Percentiles rank a stretch among this genome's conserved stretches.
phyloP scores from a whole-genome alignment of 331 rosid species.

The Cydonia oblonga region DNA sequence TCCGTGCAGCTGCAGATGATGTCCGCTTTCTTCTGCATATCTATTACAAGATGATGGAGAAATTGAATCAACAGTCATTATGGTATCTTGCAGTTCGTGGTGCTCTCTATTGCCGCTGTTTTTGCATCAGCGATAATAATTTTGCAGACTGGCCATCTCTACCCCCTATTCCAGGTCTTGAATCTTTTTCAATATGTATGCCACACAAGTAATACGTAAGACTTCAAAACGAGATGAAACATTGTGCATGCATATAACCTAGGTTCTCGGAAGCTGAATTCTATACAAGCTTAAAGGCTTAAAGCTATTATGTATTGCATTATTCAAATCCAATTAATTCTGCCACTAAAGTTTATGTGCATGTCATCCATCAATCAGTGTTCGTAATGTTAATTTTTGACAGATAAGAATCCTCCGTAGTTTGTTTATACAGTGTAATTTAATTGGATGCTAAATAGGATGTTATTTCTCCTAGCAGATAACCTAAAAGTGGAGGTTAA shows the following conservation, averaged over 20 bases:
- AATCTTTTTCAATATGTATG: slow-evolving; percentile 4
- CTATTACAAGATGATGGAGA: slow-evolving; percentile 74
- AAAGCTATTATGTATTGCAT: background rate
- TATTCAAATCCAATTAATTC: background rate
- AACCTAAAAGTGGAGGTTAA: slow-evolving; percentile 37
- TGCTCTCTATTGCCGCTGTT: slow-evolving; percentile 79
- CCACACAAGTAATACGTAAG: background rate
- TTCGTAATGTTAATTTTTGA: background rate
- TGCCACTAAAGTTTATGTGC: background rate
- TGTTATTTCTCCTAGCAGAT: slow-evolving; percentile 27
- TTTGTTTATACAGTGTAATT: background rate
- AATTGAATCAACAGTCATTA: slow-evolving; percentile 48
- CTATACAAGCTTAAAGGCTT: background rate
- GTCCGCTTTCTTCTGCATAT: slow-evolving; percentile 87
- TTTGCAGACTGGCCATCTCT: slow-evolving; percentile 75
- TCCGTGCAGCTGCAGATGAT: slow-evolving; percentile 93
- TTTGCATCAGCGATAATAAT: slow-evolving; percentile 48
- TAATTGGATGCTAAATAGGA: slow-evolving; percentile 9
- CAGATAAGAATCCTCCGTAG: background rate
- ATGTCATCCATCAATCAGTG: background rate
- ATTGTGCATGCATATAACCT: background rate
- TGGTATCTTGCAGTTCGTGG: slow-evolving; percentile 89
- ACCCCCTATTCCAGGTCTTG: slow-evolving; percentile 67
- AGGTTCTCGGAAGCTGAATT: background rate
- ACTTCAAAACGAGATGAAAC: slow-evolving; percentile 2